Evolutionary conservation across 2,329 filamentous ascomycete species (phyloP).

Genomic region (Colletotrichum karsti): DNA sequence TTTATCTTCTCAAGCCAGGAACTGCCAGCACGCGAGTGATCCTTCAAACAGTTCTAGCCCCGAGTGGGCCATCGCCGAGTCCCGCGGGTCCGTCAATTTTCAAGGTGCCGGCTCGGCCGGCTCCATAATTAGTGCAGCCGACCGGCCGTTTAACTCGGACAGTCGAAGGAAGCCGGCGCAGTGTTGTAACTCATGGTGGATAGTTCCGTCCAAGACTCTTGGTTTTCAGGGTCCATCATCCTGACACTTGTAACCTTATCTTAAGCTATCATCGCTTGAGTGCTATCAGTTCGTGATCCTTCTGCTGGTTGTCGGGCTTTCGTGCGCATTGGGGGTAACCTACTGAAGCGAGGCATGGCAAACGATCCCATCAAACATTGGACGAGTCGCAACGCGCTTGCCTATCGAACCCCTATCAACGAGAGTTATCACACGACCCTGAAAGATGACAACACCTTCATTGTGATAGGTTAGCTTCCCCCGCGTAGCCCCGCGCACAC

Average conservation of each 20-base stretch:
- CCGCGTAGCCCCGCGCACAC: constrained; percentile 2
- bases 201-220: background rate
- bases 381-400: background rate
- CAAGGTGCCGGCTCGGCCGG: background rate
- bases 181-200: background rate
- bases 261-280: background rate
- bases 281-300: background rate
- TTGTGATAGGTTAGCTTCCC: background rate
- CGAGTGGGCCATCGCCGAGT: background rate
- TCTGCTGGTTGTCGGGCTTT: background rate
- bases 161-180: background rate
- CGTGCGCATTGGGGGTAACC: too few relatives aligned
- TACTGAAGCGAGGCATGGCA: background rate
- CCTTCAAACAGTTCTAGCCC: background rate
- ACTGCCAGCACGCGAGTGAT: background rate
- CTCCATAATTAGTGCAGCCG: background rate
- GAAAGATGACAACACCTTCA: constrained; percentile 5
- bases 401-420: background rate
- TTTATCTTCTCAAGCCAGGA: background rate
- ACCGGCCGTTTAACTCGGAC: background rate
- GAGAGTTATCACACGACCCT: constrained; percentile 3
- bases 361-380: background rate
- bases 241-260: background rate
- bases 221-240: background rate
- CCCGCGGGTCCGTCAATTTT: background rate